Evolutionary conservation across 2,329 filamentous ascomycete species (phyloP).

Genomic region (Didymella keratinophila): DNA sequence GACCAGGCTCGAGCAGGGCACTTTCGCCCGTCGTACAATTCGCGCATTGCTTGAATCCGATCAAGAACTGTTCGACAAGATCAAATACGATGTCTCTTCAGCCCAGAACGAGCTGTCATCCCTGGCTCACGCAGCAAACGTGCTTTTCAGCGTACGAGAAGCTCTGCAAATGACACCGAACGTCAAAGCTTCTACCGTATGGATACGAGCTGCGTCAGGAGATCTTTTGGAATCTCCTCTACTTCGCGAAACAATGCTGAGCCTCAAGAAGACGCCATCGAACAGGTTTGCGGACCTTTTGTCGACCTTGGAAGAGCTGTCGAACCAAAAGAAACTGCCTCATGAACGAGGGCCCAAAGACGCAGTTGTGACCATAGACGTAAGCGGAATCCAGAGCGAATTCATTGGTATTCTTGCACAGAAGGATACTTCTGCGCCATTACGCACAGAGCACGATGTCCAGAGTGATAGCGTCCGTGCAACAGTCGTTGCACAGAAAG

Average conservation of each 20-base stretch:
- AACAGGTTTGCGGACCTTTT: slow-evolving; percentile 59
- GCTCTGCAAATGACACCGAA: slow-evolving; percentile 47
- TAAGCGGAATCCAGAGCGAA: slow-evolving; percentile 44
- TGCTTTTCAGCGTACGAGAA: slow-evolving; percentile 50
- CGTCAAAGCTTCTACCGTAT: slow-evolving; percentile 59
- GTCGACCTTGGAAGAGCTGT: slow-evolving; percentile 38
- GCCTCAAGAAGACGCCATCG: slow-evolving; percentile 68
- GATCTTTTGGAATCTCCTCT: slow-evolving; percentile 62
- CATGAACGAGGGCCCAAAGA: slow-evolving; percentile 16
- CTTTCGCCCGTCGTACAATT: slow-evolving; percentile 52
- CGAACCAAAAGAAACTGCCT: neutral
- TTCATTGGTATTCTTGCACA: slow-evolving; percentile 38
- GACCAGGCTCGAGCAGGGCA: slow-evolving; percentile 45
- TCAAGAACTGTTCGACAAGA: slow-evolving; percentile 57
- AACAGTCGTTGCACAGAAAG: slow-evolving; percentile 81
- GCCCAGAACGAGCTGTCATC: slow-evolving; percentile 51
- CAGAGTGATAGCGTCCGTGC: slow-evolving; percentile 74
- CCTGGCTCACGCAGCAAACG: slow-evolving; percentile 50
- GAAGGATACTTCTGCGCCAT: slow-evolving; percentile 45
- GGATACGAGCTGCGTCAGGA: slow-evolving; percentile 66
- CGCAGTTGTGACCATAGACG: slow-evolving; percentile 32
- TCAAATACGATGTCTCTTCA: slow-evolving; percentile 31
- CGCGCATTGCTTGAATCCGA: slow-evolving; percentile 68
- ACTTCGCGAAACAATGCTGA: slow-evolving; percentile 63
- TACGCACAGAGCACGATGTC: slow-evolving; percentile 79